Percentiles rank a stretch among this genome's conserved stretches.
Evolutionary conservation across 768 basidiomycete species (phyloP).

Genomic region (Termitomyces sp.): DNA sequence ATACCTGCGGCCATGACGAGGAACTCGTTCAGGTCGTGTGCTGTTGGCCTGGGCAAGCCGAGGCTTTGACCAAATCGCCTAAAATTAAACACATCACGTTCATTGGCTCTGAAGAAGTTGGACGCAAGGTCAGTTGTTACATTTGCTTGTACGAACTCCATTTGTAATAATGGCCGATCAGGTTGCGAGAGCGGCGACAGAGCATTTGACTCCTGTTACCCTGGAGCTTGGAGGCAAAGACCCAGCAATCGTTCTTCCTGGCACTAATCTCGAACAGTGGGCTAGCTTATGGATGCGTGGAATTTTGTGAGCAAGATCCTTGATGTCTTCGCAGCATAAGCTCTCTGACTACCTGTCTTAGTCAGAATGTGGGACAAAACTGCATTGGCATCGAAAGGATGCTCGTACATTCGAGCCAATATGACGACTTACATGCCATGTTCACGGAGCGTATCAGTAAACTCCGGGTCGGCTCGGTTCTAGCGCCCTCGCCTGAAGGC

Average conservation of each 20-base stretch:
- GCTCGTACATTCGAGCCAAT: slow-evolving; percentile 76
- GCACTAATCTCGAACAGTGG: slow-evolving; percentile 80
- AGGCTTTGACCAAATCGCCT: slow-evolving; percentile 73
- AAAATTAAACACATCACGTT: slow-evolving; percentile 92
- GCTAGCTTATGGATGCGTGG: slow-evolving; percentile 85
- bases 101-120: slow-evolving; percentile 79
- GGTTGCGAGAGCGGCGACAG: slow-evolving; percentile 82
- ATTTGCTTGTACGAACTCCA: neutral
- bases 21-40: slow-evolving; percentile 91
- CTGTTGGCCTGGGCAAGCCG: slow-evolving; percentile 86
- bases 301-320: slow-evolving; percentile 64
- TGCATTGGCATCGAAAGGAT: slow-evolving; percentile 96
- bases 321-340: neutral
- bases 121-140: slow-evolving; percentile 55
- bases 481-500: slow-evolving; percentile 63
- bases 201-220: slow-evolving; percentile 86
- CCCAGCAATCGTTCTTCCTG: slow-evolving; percentile 84
- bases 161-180: slow-evolving; percentile 23
- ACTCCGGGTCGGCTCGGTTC: slow-evolving; percentile 76
- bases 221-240: slow-evolving; percentile 97
- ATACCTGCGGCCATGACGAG: slow-evolving; percentile 75
- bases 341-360: slow-evolving; percentile 24
- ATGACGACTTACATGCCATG: slow-evolving; percentile 68
- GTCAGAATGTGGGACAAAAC: slow-evolving; percentile 93
- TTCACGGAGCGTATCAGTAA: slow-evolving; percentile 61